A percentile compares a stretch with the other conserved stretches of the same genome.
These are phyloP conservation scores for Hibiscus trionum DNA, from an alignment of 345 rosid species.

Conservation along the genomic window DNA sequence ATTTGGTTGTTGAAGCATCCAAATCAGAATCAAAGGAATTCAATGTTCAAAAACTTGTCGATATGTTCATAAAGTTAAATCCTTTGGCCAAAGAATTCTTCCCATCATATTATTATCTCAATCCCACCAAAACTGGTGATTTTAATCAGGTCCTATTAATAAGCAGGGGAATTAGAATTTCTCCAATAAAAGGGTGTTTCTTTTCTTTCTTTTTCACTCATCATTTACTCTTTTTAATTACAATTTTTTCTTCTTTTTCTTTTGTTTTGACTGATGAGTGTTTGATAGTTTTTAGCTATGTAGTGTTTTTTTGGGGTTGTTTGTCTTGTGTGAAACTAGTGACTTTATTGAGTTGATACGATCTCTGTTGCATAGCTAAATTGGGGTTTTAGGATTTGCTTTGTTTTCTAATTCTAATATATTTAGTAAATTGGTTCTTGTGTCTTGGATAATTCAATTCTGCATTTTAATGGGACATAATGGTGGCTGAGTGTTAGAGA, in stretches of 20 bases:
- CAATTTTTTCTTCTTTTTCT: neutral
- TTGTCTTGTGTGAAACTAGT: neutral
- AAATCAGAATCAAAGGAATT: conserved; percentile 46
- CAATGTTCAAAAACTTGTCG: conserved; percentile 63
- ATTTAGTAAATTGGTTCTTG: neutral
- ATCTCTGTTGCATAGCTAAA: neutral
- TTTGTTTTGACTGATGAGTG: neutral
- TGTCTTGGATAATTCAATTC: neutral
- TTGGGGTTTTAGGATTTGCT: neutral
- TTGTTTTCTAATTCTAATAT: neutral
- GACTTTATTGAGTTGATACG: neutral
- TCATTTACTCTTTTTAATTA: conserved; percentile 6
- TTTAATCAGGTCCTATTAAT: conserved; percentile 16
- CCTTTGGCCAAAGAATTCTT: conserved; percentile 80
- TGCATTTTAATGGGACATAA: neutral
- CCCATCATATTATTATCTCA: conserved; percentile 45
- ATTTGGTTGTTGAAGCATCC: conserved; percentile 3
- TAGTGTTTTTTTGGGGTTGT: neutral
- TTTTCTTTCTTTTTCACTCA: neutral
- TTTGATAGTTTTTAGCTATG: neutral
- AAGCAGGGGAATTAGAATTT: conserved; percentile 25
- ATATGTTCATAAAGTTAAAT: conserved; percentile 74
- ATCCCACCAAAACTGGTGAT: conserved; percentile 22
- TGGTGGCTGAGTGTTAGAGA: no score
- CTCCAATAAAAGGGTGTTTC: conserved; percentile 32